Percentiles rank a stretch among this genome's conserved stretches.
Evolutionary conservation across 768 basidiomycete genomes (phyloP).

Genomic region (Hortiboletus campestris): DNA sequence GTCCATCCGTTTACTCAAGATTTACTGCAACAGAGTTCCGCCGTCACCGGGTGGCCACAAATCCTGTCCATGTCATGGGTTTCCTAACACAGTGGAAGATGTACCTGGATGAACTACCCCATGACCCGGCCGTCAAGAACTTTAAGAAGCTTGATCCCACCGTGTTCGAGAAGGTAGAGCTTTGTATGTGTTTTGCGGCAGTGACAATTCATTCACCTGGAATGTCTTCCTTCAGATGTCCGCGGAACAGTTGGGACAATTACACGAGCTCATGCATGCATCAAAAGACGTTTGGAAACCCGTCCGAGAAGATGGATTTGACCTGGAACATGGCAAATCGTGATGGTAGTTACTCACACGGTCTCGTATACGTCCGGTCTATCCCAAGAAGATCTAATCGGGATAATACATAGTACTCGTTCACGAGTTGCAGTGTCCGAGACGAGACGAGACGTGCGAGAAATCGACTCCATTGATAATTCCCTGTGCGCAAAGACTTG

Average conservation of each 20-base stretch:
- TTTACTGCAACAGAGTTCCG: slow-evolving; percentile 69
- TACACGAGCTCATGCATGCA: slow-evolving; percentile 93
- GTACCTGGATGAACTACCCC: slow-evolving; percentile 76
- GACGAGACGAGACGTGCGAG: no score
- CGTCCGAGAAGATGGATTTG: slow-evolving; percentile 17
- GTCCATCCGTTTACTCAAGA: not conserved
- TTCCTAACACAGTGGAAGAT: slow-evolving; percentile 95
- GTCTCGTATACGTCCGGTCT: slow-evolving; percentile 7
- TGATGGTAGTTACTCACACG: slow-evolving; percentile 6
- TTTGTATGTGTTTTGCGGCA: not conserved
- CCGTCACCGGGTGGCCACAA: slow-evolving; percentile 72
- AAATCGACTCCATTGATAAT: no score
- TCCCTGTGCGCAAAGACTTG: no score
- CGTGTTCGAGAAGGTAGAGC: slow-evolving; percentile 68
- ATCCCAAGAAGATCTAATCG: not conserved
- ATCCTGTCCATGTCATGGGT: slow-evolving; percentile 89
- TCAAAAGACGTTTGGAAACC: slow-evolving; percentile 87
- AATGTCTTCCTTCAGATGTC: slow-evolving; percentile 61
- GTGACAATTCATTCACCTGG: not conserved
- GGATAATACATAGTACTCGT: not conserved
- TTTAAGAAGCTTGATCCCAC: slow-evolving; percentile 73
- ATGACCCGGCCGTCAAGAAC: slow-evolving; percentile 34
- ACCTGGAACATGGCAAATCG: slow-evolving; percentile 8
- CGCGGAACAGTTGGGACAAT: slow-evolving; percentile 83
- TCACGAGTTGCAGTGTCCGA: no score